Percentiles rank a stretch among this genome's conserved stretches.
phyloP scores from a whole-genome alignment of 2,329 filamentous ascomycete species.

The Aspergillus quadricinctus region DNA sequence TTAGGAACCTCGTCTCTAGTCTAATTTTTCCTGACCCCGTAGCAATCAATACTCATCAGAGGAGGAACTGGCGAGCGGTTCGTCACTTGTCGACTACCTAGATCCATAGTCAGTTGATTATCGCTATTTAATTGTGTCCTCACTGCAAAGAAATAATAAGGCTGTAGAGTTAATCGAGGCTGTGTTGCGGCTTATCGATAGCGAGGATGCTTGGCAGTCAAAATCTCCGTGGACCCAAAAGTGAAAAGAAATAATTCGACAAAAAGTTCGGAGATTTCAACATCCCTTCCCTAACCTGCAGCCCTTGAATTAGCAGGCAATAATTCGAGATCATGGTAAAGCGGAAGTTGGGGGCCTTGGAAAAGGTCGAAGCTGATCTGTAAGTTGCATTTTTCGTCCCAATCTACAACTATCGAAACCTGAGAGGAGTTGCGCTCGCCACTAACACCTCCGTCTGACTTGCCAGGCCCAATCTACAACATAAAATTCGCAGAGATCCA shows the following conservation, averaged over 20 bases:
- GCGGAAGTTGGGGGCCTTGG: constrained; percentile 83
- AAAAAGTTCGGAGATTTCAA: constrained; percentile 23
- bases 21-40: no score
- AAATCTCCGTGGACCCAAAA: no score
- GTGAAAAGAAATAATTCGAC: constrained; percentile 27
- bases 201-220: no score
- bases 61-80: background rate
- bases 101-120: background rate
- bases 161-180: background rate
- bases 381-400: constrained; percentile 37
- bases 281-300: constrained; percentile 79
- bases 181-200: constrained; percentile 25
- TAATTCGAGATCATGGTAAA: constrained; percentile 61
- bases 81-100: background rate
- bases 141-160: background rate
- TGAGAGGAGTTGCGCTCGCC: constrained; percentile 12
- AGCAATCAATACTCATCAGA: background rate
- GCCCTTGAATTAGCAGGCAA: constrained; percentile 4
- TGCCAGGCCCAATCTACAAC: constrained; percentile 72
- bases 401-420: constrained; percentile 3
- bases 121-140: background rate
- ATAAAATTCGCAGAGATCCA: constrained; percentile 86
- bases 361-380: constrained; percentile 92
- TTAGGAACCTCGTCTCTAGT: background rate
- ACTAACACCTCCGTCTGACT: constrained; percentile 20